Conservation (phyloP, 2,329 filamentous ascomycete genomes). For the Ascochyta clinopodiicola region DNA sequence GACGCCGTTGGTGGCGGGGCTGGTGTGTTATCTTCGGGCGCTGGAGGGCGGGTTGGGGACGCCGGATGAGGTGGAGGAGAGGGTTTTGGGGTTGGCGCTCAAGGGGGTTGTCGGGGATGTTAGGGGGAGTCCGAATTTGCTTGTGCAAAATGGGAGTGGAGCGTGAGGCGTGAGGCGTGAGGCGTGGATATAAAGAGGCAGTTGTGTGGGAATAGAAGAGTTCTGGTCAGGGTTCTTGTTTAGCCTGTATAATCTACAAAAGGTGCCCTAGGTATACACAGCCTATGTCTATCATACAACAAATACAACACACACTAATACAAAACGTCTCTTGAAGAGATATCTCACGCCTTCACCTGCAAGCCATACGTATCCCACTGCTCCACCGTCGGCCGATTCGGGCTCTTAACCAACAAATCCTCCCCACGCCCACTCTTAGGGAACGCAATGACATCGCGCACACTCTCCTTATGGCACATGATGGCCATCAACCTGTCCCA, state of each 20-base stretch:
- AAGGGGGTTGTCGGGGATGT: slow-evolving; percentile 1
- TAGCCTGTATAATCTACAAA: too few relatives aligned
- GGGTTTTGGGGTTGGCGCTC: not conserved
- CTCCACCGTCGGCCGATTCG: slow-evolving; percentile 69
- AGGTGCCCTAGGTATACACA: too few relatives aligned
- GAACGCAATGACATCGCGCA: slow-evolving; percentile 95
- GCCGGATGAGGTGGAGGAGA: not conserved
- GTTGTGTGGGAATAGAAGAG: too few relatives aligned
- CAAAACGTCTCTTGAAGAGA: not conserved
- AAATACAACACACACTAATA: not conserved
- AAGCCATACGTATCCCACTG: slow-evolving; percentile 67
- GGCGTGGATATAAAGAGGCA: too few relatives aligned
- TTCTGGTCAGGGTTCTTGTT: too few relatives aligned
- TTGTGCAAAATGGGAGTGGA: slow-evolving; percentile 5
- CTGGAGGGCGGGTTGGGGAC: slow-evolving; percentile 40
- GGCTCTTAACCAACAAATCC: slow-evolving; percentile 82
- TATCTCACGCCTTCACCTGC: slow-evolving; percentile 25
- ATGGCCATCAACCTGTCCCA: slow-evolving; percentile 87
- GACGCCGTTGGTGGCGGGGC: slow-evolving; percentile 69
- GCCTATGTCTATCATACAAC: not conserved
- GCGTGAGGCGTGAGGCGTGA: not conserved
- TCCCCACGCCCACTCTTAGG: slow-evolving; percentile 92
- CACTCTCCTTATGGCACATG: slow-evolving; percentile 75
- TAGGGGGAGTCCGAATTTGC: not conserved
- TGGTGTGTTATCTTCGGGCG: slow-evolving; percentile 70